Conservation (phyloP, 2,329 filamentous ascomycete species). For the Shiraia bambusicola region DNA sequence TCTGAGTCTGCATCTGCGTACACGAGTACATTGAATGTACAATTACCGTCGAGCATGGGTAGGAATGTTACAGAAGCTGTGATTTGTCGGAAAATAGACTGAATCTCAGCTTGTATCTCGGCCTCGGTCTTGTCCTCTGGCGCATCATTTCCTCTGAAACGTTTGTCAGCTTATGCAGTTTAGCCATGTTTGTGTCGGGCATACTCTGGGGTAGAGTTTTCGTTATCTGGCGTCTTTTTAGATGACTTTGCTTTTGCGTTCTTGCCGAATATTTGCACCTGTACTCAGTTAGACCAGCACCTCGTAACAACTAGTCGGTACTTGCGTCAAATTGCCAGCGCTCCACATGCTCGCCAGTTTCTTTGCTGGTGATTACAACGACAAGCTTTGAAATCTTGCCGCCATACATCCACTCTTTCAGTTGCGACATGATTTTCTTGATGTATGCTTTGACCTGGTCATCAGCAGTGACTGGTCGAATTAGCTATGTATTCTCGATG, state of each 20-base stretch:
- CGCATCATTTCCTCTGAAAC: constrained; percentile 27
- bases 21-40: constrained; percentile 97
- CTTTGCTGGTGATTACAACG: constrained; percentile 94
- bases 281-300: constrained; percentile 25
- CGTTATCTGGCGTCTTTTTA: constrained; percentile 62
- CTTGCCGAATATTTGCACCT: constrained; percentile 61
- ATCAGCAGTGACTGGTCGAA: constrained; percentile 73
- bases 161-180: constrained; percentile 20
- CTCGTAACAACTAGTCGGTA: constrained; percentile 16
- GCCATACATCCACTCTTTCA: constrained; percentile 96
- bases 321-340: constrained; percentile 94
- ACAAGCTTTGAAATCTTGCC: constrained; percentile 97
- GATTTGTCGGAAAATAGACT: constrained; percentile 95
- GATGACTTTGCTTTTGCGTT: constrained; percentile 52
- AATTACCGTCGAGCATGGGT: constrained; percentile 89
- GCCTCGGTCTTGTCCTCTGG: constrained; percentile 77
- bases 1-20: constrained; percentile 97
- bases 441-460: constrained; percentile 99
- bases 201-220: constrained; percentile 65
- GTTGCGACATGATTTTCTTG: constrained; percentile 98
- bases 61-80: constrained; percentile 96
- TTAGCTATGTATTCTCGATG: constrained; percentile 10
- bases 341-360: constrained; percentile 94
- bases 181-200: constrained; percentile 16
- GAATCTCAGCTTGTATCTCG: constrained; percentile 94